These are phyloP conservation scores for Glycine latifolia DNA, from an alignment of 306 rosid genomes.

Conservation along the genomic window DNA sequence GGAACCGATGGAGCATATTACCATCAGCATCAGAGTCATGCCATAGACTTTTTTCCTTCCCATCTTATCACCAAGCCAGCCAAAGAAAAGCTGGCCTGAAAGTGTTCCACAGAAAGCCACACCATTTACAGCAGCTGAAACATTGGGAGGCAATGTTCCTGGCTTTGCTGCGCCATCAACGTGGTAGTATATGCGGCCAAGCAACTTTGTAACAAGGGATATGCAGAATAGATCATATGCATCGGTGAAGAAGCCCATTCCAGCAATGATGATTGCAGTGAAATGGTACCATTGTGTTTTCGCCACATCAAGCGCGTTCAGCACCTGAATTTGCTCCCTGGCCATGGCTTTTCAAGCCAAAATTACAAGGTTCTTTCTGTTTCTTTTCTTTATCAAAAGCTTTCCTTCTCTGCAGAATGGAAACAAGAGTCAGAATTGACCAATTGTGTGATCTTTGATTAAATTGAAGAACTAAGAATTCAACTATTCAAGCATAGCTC, in stretches of 20 bases:
- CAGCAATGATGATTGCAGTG: constrained; percentile 81
- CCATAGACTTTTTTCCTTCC: constrained; percentile 83
- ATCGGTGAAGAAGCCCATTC: constrained; percentile 94
- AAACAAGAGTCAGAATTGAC: constrained; percentile 16
- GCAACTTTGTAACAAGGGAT: constrained; percentile 80
- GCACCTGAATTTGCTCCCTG: constrained; percentile 62
- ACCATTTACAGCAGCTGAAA: constrained; percentile 86
- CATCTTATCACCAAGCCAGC: constrained; percentile 84
- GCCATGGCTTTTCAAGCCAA: constrained; percentile 53
- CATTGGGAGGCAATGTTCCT: constrained; percentile 77
- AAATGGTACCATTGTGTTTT: constrained; percentile 90
- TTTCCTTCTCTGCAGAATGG: constrained; percentile 44
- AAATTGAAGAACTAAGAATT: neutral
- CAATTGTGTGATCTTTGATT: constrained; percentile 19
- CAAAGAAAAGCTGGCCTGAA: constrained; percentile 79
- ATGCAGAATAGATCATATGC: constrained; percentile 83
- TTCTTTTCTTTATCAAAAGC: constrained; percentile 22
- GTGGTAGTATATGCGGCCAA: constrained; percentile 79
- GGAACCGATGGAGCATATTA: constrained; percentile 71
- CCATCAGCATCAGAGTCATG: constrained; percentile 78
- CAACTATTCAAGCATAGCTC: neutral
- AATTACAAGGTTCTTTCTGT: neutral
- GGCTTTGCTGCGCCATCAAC: constrained; percentile 70
- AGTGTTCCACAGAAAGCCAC: constrained; percentile 85
- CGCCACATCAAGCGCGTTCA: constrained; percentile 75